These are phyloP conservation scores for Vitis amurensis DNA, from an alignment of 164 flowering plant genomes.

Conservation along the genomic window DNA sequence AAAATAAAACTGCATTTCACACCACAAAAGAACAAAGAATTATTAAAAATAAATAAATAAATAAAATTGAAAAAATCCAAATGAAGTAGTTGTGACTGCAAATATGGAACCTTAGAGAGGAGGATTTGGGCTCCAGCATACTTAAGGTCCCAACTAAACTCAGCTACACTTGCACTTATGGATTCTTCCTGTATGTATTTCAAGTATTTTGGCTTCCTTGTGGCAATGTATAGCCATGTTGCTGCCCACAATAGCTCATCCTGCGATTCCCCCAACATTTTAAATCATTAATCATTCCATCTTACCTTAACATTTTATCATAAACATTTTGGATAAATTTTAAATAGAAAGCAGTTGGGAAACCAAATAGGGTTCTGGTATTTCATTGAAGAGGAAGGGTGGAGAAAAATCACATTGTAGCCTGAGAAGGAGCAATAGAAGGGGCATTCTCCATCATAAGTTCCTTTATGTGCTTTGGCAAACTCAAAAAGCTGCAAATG, in stretches of 20 bases:
- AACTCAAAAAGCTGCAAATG: slow-evolving; percentile 64
- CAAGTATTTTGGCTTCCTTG: slow-evolving; percentile 42
- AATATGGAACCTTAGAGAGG: slow-evolving; percentile 48
- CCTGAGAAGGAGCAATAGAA: slow-evolving; percentile 94
- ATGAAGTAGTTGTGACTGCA: neutral
- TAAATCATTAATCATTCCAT: no score
- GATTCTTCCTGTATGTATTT: slow-evolving; percentile 61
- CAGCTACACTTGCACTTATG: slow-evolving; percentile 56
- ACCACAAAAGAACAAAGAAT: neutral
- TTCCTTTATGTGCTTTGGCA: slow-evolving; percentile 66
- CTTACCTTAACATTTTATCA: neutral
- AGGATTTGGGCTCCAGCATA: slow-evolving; percentile 86
- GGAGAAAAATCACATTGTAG: slow-evolving; percentile 55
- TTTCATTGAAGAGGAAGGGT: neutral
- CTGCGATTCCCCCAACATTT: slow-evolving; percentile 30
- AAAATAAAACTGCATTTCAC: slow-evolving; percentile 48
- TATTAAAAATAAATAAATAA: neutral
- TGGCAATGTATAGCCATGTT: slow-evolving; percentile 80
- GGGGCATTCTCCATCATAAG: slow-evolving; percentile 91
- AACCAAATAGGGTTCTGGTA: no score
- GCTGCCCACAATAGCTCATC: slow-evolving; percentile 98
- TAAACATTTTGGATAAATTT: neutral
- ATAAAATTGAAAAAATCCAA: neutral
- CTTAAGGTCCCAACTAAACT: slow-evolving; percentile 96
- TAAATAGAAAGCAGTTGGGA: no score